Conservation (phyloP, 768 basidiomycete species). For the Lyophyllum shimeji region DNA sequence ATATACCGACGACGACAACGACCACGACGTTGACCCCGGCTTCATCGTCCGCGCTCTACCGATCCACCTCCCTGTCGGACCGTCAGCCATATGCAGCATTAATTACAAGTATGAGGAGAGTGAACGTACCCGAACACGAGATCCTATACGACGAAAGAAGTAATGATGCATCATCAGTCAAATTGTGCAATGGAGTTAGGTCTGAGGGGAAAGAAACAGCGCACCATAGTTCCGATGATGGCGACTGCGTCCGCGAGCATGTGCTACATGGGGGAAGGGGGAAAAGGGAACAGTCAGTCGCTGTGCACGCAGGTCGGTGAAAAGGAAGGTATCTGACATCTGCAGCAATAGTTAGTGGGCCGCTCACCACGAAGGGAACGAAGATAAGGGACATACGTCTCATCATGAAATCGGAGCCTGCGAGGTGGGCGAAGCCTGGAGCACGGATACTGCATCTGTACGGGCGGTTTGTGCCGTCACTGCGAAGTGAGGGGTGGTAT, state of each 20-base stretch:
- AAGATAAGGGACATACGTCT: conserved; percentile 58
- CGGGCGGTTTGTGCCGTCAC: conserved; percentile 93
- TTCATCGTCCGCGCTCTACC: conserved; percentile 7
- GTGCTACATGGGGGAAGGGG: conserved; percentile 47
- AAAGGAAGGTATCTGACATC: conserved; percentile 38
- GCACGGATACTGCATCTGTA: conserved; percentile 98
- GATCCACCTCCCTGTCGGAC: conserved; percentile 21
- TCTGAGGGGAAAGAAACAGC: conserved; percentile 23
- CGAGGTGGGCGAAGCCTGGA: conserved; percentile 94
- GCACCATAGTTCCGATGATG: conserved; percentile 96
- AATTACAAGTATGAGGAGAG: not conserved
- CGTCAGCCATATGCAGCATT: conserved; percentile 1
- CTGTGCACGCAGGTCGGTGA: conserved; percentile 2
- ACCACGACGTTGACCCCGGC: not conserved
- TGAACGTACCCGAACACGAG: conserved; percentile 88
- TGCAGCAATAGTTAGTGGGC: conserved; percentile 17
- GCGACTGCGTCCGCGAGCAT: conserved; percentile 94
- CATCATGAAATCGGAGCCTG: conserved; percentile 98
- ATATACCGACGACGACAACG: not conserved
- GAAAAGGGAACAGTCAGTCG: conserved; percentile 11
- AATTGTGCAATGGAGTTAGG: conserved; percentile 7
- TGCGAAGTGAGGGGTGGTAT: conserved; percentile 22
- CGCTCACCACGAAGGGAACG: conserved; percentile 1
- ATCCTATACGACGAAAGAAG: conserved; percentile 48
- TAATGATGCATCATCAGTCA: conserved; percentile 4